These are phyloP conservation scores for Colletotrichum filicis DNA, from an alignment of 2,329 filamentous ascomycete genomes.

Conservation along the genomic window DNA sequence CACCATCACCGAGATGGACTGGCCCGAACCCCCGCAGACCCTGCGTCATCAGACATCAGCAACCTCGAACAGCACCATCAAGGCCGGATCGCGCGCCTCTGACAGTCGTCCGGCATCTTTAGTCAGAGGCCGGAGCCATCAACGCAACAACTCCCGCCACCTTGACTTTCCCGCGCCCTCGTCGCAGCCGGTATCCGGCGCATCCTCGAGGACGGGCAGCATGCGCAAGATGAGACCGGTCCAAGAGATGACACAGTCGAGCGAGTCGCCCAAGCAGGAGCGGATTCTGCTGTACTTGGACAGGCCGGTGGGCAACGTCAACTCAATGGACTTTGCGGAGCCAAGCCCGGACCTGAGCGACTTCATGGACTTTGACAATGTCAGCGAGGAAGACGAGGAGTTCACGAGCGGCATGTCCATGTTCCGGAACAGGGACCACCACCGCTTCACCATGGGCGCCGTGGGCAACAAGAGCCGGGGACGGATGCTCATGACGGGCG, in stretches of 20 bases:
- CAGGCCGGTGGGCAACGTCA: slow-evolving; percentile 39
- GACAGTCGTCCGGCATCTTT: slow-evolving; percentile 3
- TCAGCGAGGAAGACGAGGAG: slow-evolving; percentile 38
- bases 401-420: slow-evolving; percentile 20
- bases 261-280: slow-evolving; percentile 40
- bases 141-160: slow-evolving; percentile 4
- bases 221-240: slow-evolving; percentile 4
- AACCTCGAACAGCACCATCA: slow-evolving; percentile 35
- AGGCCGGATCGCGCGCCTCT: slow-evolving; percentile 9
- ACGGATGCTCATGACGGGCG: slow-evolving; percentile 15
- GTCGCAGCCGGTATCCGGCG: neutral
- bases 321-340: slow-evolving; percentile 43
- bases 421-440: neutral
- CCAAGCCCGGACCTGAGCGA: slow-evolving; percentile 52
- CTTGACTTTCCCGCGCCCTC: neutral
- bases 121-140: neutral
- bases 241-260: neutral
- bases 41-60: slow-evolving; percentile 34
- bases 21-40: slow-evolving; percentile 27
- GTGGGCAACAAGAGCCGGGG: slow-evolving; percentile 9
- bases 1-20: slow-evolving; percentile 29
- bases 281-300: slow-evolving; percentile 47
- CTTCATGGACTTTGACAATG: slow-evolving; percentile 48
- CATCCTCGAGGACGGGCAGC: slow-evolving; percentile 14
- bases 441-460: neutral